Evolutionary conservation across 1,284 basidiomycete genomes (phyloP), one percentile per base, ranked within the genome.

Genomic region (Ceratobasidium sp.): DNA sequence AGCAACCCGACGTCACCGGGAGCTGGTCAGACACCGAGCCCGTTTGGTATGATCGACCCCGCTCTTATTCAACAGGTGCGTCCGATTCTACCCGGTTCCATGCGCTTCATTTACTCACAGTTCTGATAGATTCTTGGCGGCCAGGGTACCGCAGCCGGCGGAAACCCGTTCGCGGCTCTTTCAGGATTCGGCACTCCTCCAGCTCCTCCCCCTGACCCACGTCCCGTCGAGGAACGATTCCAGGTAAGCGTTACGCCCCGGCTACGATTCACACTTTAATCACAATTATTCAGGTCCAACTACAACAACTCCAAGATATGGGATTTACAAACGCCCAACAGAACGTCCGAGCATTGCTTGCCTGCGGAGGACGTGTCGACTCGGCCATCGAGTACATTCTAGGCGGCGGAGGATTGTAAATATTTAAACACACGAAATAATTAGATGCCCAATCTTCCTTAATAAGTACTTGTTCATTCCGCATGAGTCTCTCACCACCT

Each of bases 301-400:
- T 69, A 25, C 47, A 92, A 89, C 93, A 94, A 85, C 77, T 96
- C 73, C 89, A 92, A 79, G 92, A 91, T 70, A 93, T 93, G 91
- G 91, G 92, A 0, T 93, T 93, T 78, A 84, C 82, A 25, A 92
- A 95, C 72, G 92, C 93, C 10, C 78, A 86, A 55, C 93, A 95
- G 83, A 96, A 96, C 76, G 83, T 96, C n/a, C 84, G 93, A 20
- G 93, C 94, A 8, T 80, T 96, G 64, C 83, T 93, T 31, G 91
- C 91, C 53, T 95, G 93, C 0, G 93, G 87, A 22, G 94, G 94
- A 4, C 94, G 95, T 75, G 92, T 96, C 32, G 87, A 95, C 77
- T 85, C 89, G 29, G 93, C 94, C 42, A 92, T 96, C 74, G 94
- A 96, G 80, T 93, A 96, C 76, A 94, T 96, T 73, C 84, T 96